Evolutionary conservation across 352 stramenopile genomes (phyloP).

Genomic region (Globisporangium canariense): DNA sequence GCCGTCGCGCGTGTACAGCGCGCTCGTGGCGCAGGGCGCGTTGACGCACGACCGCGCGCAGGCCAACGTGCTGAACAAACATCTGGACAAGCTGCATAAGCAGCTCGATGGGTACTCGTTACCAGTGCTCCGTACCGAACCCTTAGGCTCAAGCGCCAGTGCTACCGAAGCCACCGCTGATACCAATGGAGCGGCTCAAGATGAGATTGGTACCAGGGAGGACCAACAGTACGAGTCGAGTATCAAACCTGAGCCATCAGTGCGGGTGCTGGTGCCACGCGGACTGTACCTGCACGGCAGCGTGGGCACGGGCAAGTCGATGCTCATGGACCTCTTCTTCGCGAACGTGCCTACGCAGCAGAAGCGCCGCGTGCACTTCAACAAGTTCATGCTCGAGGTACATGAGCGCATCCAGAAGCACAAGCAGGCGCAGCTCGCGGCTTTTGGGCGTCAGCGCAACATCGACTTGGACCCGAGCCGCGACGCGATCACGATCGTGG

Average conservation of each 20-base stretch:
- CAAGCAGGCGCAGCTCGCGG: constrained; percentile 84
- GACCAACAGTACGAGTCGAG: not conserved
- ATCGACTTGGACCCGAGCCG: constrained; percentile 72
- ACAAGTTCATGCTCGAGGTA: constrained; percentile 97
- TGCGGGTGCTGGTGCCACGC: constrained; percentile 50
- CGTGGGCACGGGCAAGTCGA: constrained; percentile 96
- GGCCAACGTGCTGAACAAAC: constrained; percentile 24
- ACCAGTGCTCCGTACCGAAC: constrained; percentile 22
- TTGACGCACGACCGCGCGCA: constrained; percentile 35
- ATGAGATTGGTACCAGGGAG: not conserved
- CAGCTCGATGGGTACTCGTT: constrained; percentile 52
- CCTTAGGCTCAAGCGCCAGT: too few species aligned
- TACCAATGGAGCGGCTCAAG: not conserved
- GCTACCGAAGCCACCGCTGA: not conserved
- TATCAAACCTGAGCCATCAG: not conserved
- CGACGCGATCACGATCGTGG: constrained; percentile 80
- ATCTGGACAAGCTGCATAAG: constrained; percentile 61
- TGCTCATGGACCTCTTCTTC: constrained; percentile 97
- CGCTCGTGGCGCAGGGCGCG: constrained; percentile 21
- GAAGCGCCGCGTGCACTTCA: constrained; percentile 95
- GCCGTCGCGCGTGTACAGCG: constrained; percentile 33
- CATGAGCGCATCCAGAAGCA: constrained; percentile 89
- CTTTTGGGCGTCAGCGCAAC: constrained; percentile 81
- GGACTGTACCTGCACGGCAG: constrained; percentile 94
- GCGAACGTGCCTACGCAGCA: constrained; percentile 40